Base-by-base conservation (phyloP, 352 stramenopile genomes). In the Globisporangium heterothallicum region DNA sequence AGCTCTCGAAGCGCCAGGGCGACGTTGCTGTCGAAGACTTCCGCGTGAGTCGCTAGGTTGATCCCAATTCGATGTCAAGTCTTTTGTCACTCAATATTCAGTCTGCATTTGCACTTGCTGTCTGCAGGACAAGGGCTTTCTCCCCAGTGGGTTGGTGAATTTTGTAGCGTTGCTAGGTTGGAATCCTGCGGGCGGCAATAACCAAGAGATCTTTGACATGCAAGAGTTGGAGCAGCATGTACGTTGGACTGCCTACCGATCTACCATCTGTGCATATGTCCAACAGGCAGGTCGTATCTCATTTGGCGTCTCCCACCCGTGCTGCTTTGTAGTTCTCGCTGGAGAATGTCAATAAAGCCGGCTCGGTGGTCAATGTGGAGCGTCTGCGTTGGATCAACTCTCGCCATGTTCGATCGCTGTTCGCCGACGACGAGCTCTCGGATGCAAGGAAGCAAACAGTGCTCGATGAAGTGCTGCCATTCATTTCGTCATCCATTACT, bases 1-100 rank as follows among this genome's bases (percentile, higher is more conserved):
- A 99, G 66, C 70, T 99, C n/a, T 98, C 86, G 8, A 99, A 99
- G 76, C 80, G 97, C 55, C 96, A 99, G 64, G 97, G 97, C 41
- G 96, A 98, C 36, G 98, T 97, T 18, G 96, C 88, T 0, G 97
- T 98, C 43, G 92, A 98, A 59, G 95, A 99, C 69, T 99, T 98
- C 56, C 78, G 86, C n/a, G 84, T 94, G 56, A 34, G 76, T 74
- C 21, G 25, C 10, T 10, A 2, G 3, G n/a, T n/a, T n/a, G n/a
- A n/a, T n/a, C n/a, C n/a, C n/a, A n/a, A n/a, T n/a, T n/a, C n/a
- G n/a, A n/a, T n/a, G n/a, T n/a, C n/a, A n/a, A n/a, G n/a, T n/a
- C n/a, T n/a, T n/a, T n/a, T n/a, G n/a, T n/a, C n/a, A n/a, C n/a
- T n/a, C n/a, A n/a, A n/a, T n/a, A n/a, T n/a, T n/a, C n/a, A n/a